These are phyloP conservation scores for Saccharomyces pastorianus DNA, from an alignment of 1,139 yeast genomes.

Conservation along the genomic window DNA sequence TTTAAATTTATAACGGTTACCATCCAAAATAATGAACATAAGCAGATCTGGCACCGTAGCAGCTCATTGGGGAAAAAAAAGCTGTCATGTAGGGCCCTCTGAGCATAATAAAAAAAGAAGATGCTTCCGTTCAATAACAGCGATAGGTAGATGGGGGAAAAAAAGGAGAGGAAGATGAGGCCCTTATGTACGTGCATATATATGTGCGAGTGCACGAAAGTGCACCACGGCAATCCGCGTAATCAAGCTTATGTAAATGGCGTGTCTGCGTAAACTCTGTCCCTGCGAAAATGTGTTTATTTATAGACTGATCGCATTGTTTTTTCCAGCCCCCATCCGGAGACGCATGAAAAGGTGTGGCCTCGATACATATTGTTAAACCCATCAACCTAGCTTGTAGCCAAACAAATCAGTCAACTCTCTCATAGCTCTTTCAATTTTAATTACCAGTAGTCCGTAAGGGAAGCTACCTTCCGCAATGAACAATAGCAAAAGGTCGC, in stretches of 20 bases:
- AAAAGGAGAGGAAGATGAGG: background rate
- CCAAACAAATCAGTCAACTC: constrained; percentile 18
- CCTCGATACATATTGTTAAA: background rate
- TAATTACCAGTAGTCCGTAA: constrained; percentile 26
- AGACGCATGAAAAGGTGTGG: background rate
- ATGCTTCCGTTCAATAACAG: background rate
- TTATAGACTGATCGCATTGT: background rate
- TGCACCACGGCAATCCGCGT: background rate
- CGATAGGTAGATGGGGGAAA: too few species aligned
- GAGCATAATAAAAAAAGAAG: too few species aligned
- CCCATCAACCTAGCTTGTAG: constrained; percentile 19
- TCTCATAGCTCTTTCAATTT: constrained; percentile 20
- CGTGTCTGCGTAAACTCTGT: background rate
- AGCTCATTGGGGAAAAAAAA: too few species aligned
- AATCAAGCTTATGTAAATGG: background rate
- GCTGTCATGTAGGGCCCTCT: too few species aligned
- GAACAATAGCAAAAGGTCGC: constrained; percentile 24
- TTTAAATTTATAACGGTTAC: too few species aligned
- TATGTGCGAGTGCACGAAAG: background rate
- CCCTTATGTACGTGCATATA: background rate
- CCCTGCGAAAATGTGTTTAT: background rate
- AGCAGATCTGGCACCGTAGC: too few species aligned
- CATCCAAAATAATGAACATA: too few species aligned
- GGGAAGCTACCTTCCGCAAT: constrained; percentile 22
- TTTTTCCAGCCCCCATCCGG: background rate